These are phyloP conservation scores for Aspergillus ibericus DNA, from an alignment of 2,329 filamentous ascomycete genomes.

Conservation along the genomic window DNA sequence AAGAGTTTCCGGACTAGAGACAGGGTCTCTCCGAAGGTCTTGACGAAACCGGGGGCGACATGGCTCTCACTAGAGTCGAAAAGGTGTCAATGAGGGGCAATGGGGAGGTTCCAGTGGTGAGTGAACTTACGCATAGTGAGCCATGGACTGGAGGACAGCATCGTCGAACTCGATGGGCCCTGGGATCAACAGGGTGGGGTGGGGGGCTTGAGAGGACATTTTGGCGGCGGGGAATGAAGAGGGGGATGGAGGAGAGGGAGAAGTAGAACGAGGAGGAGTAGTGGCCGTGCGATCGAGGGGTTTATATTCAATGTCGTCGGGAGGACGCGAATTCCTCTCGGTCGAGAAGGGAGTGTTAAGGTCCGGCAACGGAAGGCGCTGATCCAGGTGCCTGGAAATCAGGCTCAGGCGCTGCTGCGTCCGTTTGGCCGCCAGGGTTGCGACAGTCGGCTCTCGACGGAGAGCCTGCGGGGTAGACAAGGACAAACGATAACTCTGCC, in stretches of 20 bases:
- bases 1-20: constrained; percentile 89
- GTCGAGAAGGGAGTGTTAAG: constrained; percentile 65
- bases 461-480: constrained; percentile 29
- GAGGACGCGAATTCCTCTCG: constrained; percentile 53
- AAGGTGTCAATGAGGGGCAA: constrained; percentile 10
- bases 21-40: constrained; percentile 85
- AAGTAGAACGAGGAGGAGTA: constrained; percentile 21
- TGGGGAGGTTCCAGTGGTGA: constrained; percentile 14
- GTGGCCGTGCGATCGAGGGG: constrained; percentile 36
- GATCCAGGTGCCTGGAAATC: constrained; percentile 62
- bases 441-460: constrained; percentile 37
- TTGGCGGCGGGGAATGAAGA: constrained; percentile 33
- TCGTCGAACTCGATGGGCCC: constrained; percentile 98
- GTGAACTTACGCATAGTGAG: constrained; percentile 66
- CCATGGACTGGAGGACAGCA: constrained; percentile 92
- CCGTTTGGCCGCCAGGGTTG: constrained; percentile 50
- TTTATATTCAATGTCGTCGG: constrained; percentile 57
- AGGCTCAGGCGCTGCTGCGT: constrained; percentile 56
- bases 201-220: constrained; percentile 61
- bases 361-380: constrained; percentile 54
- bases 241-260: constrained; percentile 10
- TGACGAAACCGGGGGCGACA: constrained; percentile 84
- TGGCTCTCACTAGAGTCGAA: constrained; percentile 74
- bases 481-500: constrained; percentile 5
- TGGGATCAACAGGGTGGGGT: constrained; percentile 84